phyloP scores from a whole-genome alignment of 192 early-diverging fungal species.

The Umbelopsis vinacea region DNA sequence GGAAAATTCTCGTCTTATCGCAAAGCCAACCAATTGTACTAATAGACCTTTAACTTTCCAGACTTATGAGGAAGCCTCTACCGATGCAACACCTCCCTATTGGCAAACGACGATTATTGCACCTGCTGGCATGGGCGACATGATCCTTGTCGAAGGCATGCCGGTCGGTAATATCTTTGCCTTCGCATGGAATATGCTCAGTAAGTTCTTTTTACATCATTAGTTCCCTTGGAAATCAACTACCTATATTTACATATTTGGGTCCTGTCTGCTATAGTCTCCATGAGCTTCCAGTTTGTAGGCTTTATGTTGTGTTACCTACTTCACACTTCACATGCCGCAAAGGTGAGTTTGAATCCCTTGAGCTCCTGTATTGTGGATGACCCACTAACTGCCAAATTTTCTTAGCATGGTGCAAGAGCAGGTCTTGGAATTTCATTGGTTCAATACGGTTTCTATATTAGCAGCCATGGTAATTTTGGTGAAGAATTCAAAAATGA shows the following conservation, averaged over 20 bases:
- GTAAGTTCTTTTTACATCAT: slow-evolving; percentile 37
- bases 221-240: background rate
- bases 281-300: slow-evolving; percentile 79
- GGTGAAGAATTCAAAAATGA: slow-evolving; percentile 27
- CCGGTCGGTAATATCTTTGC: slow-evolving; percentile 82
- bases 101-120: slow-evolving; percentile 79
- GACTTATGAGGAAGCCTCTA: slow-evolving; percentile 79
- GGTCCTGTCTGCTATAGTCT: slow-evolving; percentile 50
- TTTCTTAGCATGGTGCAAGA: slow-evolving; percentile 66
- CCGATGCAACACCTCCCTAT: slow-evolving; percentile 76
- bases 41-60: slow-evolving; percentile 28
- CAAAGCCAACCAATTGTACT: background rate
- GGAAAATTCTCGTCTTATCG: slow-evolving; percentile 13
- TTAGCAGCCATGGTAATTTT: slow-evolving; percentile 56
- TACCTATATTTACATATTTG: slow-evolving; percentile 18
- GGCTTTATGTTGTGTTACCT: slow-evolving; percentile 93
- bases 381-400: slow-evolving; percentile 20
- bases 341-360: slow-evolving; percentile 51
- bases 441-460: slow-evolving; percentile 77
- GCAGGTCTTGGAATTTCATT: slow-evolving; percentile 84
- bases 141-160: slow-evolving; percentile 88
- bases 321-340: slow-evolving; percentile 88
- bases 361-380: background rate
- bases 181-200: slow-evolving; percentile 81
- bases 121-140: slow-evolving; percentile 75